Evolutionary conservation across 805 yeast genomes (phyloP).

Genomic region (Schwanniomyces pseudopolymorphus): DNA sequence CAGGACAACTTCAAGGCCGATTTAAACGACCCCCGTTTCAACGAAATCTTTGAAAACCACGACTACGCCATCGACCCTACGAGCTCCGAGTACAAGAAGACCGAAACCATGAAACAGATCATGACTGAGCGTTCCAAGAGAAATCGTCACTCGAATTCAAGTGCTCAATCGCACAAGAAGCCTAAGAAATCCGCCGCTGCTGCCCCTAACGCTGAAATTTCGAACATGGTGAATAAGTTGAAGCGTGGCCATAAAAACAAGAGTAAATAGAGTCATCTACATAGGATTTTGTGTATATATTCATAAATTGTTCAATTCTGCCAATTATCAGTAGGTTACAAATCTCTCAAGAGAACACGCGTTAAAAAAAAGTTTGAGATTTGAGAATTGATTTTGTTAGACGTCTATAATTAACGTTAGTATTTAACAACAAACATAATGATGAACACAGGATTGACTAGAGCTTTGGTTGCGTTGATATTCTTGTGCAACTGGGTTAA

Average conservation of each 20-base stretch:
- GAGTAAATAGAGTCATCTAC: background rate
- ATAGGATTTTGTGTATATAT: background rate
- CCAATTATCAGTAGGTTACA: no score
- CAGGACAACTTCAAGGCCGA: conserved; percentile 63
- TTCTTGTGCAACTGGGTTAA: conserved; percentile 15
- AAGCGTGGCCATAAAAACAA: conserved; percentile 38
- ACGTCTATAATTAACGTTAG: background rate
- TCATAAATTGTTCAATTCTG: no score
- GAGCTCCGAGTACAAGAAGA: conserved; percentile 83
- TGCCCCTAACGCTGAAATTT: conserved; percentile 11
- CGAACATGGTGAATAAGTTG: conserved; percentile 49
- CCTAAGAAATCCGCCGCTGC: conserved; percentile 1
- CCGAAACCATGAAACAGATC: conserved; percentile 81
- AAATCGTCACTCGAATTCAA: conserved; percentile 12
- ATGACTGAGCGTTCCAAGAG: conserved; percentile 72
- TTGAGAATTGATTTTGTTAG: background rate
- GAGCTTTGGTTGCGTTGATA: conserved; percentile 6
- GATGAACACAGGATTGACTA: conserved; percentile 4
- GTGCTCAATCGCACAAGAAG: conserved; percentile 7
- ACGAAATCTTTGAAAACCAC: conserved; percentile 83
- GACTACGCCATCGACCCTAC: conserved; percentile 95
- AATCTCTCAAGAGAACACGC: conserved; percentile 10
- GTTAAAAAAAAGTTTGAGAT: conserved; percentile 2
- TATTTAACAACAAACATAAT: background rate
- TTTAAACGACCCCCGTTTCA: conserved; percentile 81